These are phyloP conservation scores for Xylaria sp. DNA, from an alignment of 2,329 filamentous ascomycete species.

Conservation along the genomic window DNA sequence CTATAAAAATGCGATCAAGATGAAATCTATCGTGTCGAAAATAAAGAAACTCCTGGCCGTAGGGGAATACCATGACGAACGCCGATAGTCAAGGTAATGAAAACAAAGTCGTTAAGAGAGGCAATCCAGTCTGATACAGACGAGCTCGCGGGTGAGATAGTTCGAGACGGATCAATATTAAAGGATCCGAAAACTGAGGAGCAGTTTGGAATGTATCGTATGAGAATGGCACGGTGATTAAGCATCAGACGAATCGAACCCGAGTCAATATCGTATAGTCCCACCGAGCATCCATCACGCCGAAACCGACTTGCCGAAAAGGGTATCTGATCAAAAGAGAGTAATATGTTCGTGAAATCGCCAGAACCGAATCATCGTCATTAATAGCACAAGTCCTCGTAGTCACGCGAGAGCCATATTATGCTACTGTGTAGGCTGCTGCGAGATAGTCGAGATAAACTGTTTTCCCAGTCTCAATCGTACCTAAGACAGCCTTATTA, in stretches of 20 bases:
- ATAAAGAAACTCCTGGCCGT: conserved; percentile 42
- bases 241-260: conserved; percentile 6
- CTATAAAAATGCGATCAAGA: conserved; percentile 48
- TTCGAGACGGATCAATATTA: neutral
- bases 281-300: conserved; percentile 33
- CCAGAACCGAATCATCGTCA: conserved; percentile 42
- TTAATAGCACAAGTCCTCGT: conserved; percentile 38
- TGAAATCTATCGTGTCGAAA: conserved; percentile 47
- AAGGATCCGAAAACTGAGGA: neutral
- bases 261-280: neutral
- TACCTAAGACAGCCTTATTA: conserved; percentile 45
- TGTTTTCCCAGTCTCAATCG: neutral
- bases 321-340: conserved; percentile 49
- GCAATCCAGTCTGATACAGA: conserved; percentile 20
- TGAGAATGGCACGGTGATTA: neutral
- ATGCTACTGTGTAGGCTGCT: neutral
- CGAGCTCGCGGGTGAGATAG: neutral
- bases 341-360: conserved; percentile 48
- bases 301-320: conserved; percentile 40
- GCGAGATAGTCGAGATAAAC: conserved; percentile 8
- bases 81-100: conserved; percentile 47
- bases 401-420: conserved; percentile 16
- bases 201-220: neutral
- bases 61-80: conserved; percentile 45
- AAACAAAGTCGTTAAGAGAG: conserved; percentile 28